Evolutionary conservation across 139 green algal species (phyloP), one percentile per base, ranked within the genome.

Genomic region (Picochlorum sp.): DNA sequence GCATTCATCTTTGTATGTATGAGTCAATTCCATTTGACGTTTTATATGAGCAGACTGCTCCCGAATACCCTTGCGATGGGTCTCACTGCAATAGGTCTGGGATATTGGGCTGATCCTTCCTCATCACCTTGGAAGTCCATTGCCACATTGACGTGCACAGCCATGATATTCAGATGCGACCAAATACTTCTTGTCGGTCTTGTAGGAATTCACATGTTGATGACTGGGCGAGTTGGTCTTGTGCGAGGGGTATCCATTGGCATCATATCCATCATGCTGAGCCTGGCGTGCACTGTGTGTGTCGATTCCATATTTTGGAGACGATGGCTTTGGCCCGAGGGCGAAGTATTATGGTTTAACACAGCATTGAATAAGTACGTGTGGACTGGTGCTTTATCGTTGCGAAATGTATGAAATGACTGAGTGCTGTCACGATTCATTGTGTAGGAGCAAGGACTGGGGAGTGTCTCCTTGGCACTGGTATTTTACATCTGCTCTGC

Each of bases 271-370:
- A 21, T 54, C 1, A 6, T 54, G 47, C 57, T 47, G 44, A 73
- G 69, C 50, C 55, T 90, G 28, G 52, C 30, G 0, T 24, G 66
- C 41, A 85, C 73, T 6, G 66, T 88, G 10, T 24, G 50, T n/a
- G 55, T 90, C 6, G 86, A 95, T 64, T 92, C 84, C 13, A 23
- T 70, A 11, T 60, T 92, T 15, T 95, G 88, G 88, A 28, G 69
- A 20, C 68, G 85, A 18, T 76, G 54, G 72, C 37, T 94, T 23
- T 95, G 88, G 87, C 88, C 88, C 13, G 88, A 95, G 70, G 77
- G 81, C 4, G 75, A 82, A 56, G 88, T 95, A 18, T 71, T 96
- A 3, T 86, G 73, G 57, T 95, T 95, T 81, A 95, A 95, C 73
- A 90, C 85, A 3, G 73, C 72, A 49, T 54, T 81, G 2, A 86